A percentile compares a stretch with the other conserved stretches of the same genome.
Evolutionary conservation across 78 protist species (phyloP).

Genomic region (Thecamonas trahens): DNA sequence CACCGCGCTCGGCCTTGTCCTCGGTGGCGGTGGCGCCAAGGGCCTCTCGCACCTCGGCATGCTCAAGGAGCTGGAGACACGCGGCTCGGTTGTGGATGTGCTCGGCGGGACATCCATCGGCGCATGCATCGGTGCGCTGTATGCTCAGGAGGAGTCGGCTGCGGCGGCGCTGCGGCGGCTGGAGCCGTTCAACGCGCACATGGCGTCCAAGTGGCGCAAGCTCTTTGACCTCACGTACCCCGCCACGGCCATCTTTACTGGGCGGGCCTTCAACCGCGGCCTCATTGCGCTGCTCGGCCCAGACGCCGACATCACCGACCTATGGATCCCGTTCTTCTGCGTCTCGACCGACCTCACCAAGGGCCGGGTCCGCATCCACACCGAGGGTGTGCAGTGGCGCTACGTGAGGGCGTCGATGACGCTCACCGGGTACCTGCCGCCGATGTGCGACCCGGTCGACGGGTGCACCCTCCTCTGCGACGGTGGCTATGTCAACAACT

Average conservation of each 20-base stretch:
- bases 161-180: neutral
- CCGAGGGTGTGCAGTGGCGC: constrained; percentile 7
- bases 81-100: constrained; percentile 2
- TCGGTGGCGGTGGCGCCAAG: constrained; percentile 35
- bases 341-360: constrained; percentile 10
- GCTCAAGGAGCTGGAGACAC: neutral
- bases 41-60: constrained; percentile 22
- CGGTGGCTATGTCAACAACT: constrained; percentile 10
- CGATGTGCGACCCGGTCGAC: constrained; percentile 21
- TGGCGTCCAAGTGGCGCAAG: neutral
- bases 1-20: neutral
- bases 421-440: constrained; percentile 26
- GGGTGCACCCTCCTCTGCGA: constrained; percentile 27
- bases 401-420: constrained; percentile 24
- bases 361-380: neutral
- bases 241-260: neutral
- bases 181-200: neutral
- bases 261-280: neutral
- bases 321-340: constrained; percentile 22
- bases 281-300: too few relatives aligned
- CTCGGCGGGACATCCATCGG: constrained; percentile 23
- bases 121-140: constrained; percentile 10
- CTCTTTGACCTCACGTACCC: constrained; percentile 15
- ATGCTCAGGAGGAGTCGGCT: neutral
- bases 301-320: neutral